Conservation (phyloP, 2,329 filamentous ascomycete genomes). For the Penicillium paneum region DNA sequence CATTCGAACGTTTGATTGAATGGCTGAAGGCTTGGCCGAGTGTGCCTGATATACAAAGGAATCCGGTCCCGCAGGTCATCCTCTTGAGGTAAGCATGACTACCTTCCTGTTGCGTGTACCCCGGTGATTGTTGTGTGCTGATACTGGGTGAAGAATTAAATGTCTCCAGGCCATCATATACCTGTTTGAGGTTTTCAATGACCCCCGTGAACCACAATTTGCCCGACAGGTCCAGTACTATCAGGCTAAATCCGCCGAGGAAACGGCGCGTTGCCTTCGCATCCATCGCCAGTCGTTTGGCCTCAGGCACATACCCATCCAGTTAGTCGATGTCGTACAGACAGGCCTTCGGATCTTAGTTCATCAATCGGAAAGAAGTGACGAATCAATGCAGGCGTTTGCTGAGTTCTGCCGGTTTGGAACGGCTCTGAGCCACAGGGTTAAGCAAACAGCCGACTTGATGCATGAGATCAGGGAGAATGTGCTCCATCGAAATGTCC, state of each 20-base stretch:
- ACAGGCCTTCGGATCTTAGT: constrained; percentile 24
- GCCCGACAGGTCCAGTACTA: constrained; percentile 11
- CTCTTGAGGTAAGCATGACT: constrained; percentile 28
- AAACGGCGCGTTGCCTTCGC: constrained; percentile 28
- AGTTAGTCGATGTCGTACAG: constrained; percentile 26
- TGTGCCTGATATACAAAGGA: constrained; percentile 13
- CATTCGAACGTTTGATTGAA: constrained; percentile 22
- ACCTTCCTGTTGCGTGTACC: neutral
- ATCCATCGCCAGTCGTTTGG: constrained; percentile 29
- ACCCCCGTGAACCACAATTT: constrained; percentile 15
- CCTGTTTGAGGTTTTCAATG: constrained; percentile 26
- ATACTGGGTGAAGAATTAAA: constrained; percentile 24
- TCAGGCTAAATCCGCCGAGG: constrained; percentile 22
- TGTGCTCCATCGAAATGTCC: constrained; percentile 11
- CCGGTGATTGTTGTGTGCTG: constrained; percentile 4
- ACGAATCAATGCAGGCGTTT: constrained; percentile 25
- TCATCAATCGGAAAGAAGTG: constrained; percentile 17
- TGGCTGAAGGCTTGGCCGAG: constrained; percentile 25
- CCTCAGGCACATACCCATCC: constrained; percentile 28
- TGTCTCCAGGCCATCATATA: constrained; percentile 26
- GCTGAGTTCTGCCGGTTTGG: constrained; percentile 29
- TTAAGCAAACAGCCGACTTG: constrained; percentile 21
- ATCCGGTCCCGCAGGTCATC: constrained; percentile 27
- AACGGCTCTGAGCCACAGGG: constrained; percentile 24
- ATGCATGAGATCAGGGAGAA: constrained; percentile 23